Base-by-base conservation (phyloP, 139 green algal species). In the Micractinium conductrix region DNA sequence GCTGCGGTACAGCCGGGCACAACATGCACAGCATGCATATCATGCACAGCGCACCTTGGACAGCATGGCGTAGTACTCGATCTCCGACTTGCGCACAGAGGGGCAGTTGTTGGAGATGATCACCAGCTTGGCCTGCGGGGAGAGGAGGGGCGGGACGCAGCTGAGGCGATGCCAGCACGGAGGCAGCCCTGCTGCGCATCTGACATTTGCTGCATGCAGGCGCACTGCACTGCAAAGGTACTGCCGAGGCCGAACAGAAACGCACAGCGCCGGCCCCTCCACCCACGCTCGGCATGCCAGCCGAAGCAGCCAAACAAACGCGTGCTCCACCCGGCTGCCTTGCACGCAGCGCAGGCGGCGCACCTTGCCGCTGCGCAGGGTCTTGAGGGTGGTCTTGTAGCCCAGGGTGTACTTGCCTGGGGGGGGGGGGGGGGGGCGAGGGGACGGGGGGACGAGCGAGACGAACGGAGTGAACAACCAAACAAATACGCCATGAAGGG, bases 1-100 rank as follows among this genome's bases (percentile, higher is more conserved):
- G n/a, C n/a, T n/a, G n/a, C n/a, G n/a, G n/a, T n/a, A n/a, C n/a
- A n/a, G n/a, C n/a, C n/a, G n/a, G n/a, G n/a, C n/a, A n/a, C n/a
- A n/a, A n/a, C n/a, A n/a, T n/a, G n/a, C n/a, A n/a, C n/a, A n/a
- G n/a, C n/a, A n/a, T n/a, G n/a, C n/a, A n/a, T n/a, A n/a, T n/a
- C n/a, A n/a, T n/a, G n/a, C n/a, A n/a, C n/a, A n/a, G n/a, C n/a
- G n/a, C n/a, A n/a, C n/a, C n/a, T 99, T 99, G 84, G 95, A 95
- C 10, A 99, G 94, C 97, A 99, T 99, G 81, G 97, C 97, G 86
- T 99, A 99, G 95, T 99, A 99, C 95, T 99, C 97, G 40, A 99
- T 96, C 93, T 99, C 97, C 48, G 93, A 97, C 92, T 99, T 99
- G 85, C 95, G 90, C 68, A 99, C 92, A 30, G 96, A 86, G 30